A percentile compares a stretch with the other conserved stretches of the same genome.
These are phyloP conservation scores for Hydrangea macrophylla DNA, from an alignment of 148 eudicot species.

Conservation along the genomic window DNA sequence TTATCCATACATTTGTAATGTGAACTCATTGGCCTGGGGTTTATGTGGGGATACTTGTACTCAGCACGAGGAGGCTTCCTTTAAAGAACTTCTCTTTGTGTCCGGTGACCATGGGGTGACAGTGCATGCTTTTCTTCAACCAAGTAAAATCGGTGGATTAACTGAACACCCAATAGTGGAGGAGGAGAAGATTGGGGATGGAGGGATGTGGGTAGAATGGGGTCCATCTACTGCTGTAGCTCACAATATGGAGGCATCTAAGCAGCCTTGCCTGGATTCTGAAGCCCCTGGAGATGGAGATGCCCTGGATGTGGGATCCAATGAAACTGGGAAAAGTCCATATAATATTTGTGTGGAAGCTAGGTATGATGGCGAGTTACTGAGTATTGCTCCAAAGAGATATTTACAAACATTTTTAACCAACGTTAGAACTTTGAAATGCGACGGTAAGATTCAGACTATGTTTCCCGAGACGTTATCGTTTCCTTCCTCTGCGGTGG, in stretches of 20 bases:
- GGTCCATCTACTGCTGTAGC: constrained; percentile 45
- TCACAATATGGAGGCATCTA: constrained; percentile 14
- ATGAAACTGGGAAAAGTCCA: constrained; percentile 31
- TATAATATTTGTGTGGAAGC: constrained; percentile 16
- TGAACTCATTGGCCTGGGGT: constrained; percentile 87
- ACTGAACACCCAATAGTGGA: constrained; percentile 21
- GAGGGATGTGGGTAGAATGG: constrained; percentile 94
- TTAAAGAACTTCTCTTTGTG: constrained; percentile 75
- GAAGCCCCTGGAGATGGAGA: constrained; percentile 25
- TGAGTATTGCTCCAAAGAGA: constrained; percentile 40
- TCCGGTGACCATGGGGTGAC: constrained; percentile 70
- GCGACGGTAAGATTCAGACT: constrained; percentile 48
- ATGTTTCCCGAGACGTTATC: constrained; percentile 53
- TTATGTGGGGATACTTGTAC: constrained; percentile 59
- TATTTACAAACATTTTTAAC: constrained; percentile 76
- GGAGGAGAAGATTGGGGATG: constrained; percentile 39
- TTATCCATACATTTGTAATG: constrained; percentile 57
- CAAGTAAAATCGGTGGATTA: constrained; percentile 23
- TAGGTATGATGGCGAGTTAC: constrained; percentile 26
- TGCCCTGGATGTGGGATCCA: constrained; percentile 17
- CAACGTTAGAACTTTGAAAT: constrained; percentile 41
- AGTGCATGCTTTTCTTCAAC: constrained; percentile 69
- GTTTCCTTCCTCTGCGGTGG: constrained; percentile 45
- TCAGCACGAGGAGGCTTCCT: constrained; percentile 51
- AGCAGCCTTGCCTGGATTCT: neutral